phyloP scores from a whole-genome alignment of 441 rosid species.

The Arabidopsis hybrid region DNA sequence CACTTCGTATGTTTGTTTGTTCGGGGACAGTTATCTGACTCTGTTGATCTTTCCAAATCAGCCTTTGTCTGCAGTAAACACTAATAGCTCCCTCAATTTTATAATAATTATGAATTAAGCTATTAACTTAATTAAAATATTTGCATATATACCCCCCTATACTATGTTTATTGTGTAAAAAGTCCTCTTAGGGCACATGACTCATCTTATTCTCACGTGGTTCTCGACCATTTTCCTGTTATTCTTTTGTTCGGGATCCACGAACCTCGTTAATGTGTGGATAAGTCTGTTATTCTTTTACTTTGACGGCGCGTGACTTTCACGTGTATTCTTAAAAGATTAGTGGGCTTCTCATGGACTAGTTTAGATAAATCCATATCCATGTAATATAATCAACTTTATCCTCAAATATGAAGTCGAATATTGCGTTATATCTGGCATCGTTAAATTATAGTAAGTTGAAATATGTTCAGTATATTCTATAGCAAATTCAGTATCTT shows the following conservation, averaged over 20 bases:
- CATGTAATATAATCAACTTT: not conserved
- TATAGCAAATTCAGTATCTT: not conserved
- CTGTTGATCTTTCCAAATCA: constrained; percentile 7
- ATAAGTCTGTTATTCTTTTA: constrained; percentile 9
- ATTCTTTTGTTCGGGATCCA: constrained; percentile 1
- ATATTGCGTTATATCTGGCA: not conserved
- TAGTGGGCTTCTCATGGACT: too few relatives aligned
- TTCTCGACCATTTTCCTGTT: constrained; percentile 24
- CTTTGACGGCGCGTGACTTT: constrained; percentile 34
- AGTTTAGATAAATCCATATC: not conserved
- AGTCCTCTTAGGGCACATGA: constrained; percentile 22
- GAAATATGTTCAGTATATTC: constrained; percentile 5
- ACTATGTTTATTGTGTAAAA: not conserved
- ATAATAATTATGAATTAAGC: not conserved
- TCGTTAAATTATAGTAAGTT: not conserved
- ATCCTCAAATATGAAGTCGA: not conserved
- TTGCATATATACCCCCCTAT: not conserved
- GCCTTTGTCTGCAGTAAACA: not conserved
- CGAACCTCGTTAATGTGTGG: constrained; percentile 32
- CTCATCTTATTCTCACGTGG: constrained; percentile 8
- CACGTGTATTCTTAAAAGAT: not conserved
- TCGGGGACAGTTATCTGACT: constrained; percentile 8
- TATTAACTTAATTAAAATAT: not conserved
- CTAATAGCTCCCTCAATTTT: not conserved
- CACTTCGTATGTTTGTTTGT: constrained; percentile 18